These are phyloP conservation scores for Orbilia quercus DNA, from an alignment of 2,329 filamentous ascomycete species.

Conservation along the genomic window DNA sequence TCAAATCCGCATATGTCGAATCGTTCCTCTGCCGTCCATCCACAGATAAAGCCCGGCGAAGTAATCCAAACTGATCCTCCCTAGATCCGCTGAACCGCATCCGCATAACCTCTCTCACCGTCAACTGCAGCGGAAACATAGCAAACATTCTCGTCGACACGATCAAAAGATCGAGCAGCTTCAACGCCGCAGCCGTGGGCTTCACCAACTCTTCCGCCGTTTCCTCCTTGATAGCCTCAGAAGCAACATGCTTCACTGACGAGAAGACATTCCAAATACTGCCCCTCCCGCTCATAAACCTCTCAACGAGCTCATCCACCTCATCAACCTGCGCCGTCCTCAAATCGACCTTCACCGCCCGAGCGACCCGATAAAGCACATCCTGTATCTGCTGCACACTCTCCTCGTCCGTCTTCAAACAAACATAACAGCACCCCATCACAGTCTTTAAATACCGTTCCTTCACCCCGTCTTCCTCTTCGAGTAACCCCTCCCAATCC, in stretches of 20 bases:
- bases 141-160: slow-evolving; percentile 29
- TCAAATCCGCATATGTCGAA: slow-evolving; percentile 57
- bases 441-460: slow-evolving; percentile 55
- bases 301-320: slow-evolving; percentile 34
- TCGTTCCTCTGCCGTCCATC: slow-evolving; percentile 56
- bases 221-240: slow-evolving; percentile 14
- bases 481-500: slow-evolving; percentile 57
- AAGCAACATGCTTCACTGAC: neutral
- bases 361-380: slow-evolving; percentile 31
- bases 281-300: slow-evolving; percentile 23
- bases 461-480: slow-evolving; percentile 4
- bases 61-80: slow-evolving; percentile 43
- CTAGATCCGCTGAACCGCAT: slow-evolving; percentile 42
- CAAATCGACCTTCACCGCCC: slow-evolving; percentile 12
- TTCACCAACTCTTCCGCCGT: slow-evolving; percentile 32
- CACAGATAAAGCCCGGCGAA: slow-evolving; percentile 26
- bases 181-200: slow-evolving; percentile 17
- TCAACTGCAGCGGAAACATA: slow-evolving; percentile 35
- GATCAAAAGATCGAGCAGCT: slow-evolving; percentile 34
- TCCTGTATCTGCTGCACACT: slow-evolving; percentile 50
- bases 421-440: slow-evolving; percentile 58
- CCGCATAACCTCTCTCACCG: slow-evolving; percentile 51
- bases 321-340: neutral
- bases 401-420: slow-evolving; percentile 48
- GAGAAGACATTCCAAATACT: slow-evolving; percentile 30